Base-by-base conservation (phyloP, 1,284 basidiomycete genomes). In the Cutaneotrichosporon sp. region DNA sequence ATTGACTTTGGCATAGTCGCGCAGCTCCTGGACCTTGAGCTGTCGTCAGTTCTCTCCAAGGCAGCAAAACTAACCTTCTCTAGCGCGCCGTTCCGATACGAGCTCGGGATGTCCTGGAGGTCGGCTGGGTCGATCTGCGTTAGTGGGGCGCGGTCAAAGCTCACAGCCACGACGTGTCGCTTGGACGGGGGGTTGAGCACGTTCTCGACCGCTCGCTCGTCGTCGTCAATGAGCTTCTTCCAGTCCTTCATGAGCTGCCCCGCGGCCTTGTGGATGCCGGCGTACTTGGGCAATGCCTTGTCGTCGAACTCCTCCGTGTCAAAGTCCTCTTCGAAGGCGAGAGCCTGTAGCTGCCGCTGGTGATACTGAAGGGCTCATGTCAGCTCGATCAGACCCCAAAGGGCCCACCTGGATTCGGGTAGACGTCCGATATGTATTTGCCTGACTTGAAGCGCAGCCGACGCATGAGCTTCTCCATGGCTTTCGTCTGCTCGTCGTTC, bases 331-430 rank as follows among this genome's bases (percentile, higher is more conserved):
- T 90, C 88, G 79, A 97, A 96, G 0, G 95, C 95, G 59, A 87
- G 89, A 16, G 93, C 92, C 81, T 97, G 89, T 4, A 97, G 85
- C 73, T 94, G 91, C 10, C 87, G 89, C 76, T 96, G 93, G 76
- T 97, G 92, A 72, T 88, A 91, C 11, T 88, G 88, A 62, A 97
- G 84, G 0, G 81, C 82, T 75, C 62, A 1, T 42, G 46, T 56
- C 62, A 38, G 18, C 16, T 67, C 60, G 26, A 26, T 26, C 26
- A 26, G 26, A 26, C 58, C 10, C 42, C 5, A 51, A 53, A 58
- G 53, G 32, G 79, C 86, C 74, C 69, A 93, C 92, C 86, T 70
- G 96, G 96, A 79, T 98, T 99, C 2, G 92, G 92, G 76, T 91
- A 94, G 32, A 88, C 88, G 75, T 96, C 92, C 2, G 94, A 91